These are phyloP conservation scores for Fagus sylvatica DNA, from an alignment of 306 rosid genomes.

Conservation along the genomic window DNA sequence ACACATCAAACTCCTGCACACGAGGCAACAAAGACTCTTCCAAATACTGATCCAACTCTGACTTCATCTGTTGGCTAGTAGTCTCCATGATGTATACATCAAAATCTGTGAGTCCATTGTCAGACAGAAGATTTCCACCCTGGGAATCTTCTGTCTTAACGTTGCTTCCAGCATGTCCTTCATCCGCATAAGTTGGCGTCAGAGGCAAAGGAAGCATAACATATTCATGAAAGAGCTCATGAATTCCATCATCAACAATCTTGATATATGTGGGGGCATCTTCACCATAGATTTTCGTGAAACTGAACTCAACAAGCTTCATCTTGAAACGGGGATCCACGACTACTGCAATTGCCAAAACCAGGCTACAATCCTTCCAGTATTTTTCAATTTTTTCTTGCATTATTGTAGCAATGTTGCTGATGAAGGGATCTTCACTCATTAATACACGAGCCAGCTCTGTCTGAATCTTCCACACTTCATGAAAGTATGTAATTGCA, in stretches of 20 bases:
- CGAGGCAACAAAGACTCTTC: slow-evolving; percentile 88
- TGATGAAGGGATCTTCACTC: slow-evolving; percentile 63
- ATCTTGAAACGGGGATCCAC: slow-evolving; percentile 98
- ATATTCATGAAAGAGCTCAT: slow-evolving; percentile 85
- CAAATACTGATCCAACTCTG: slow-evolving; percentile 87
- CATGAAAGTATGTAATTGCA: slow-evolving; percentile 73
- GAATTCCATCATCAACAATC: slow-evolving; percentile 85
- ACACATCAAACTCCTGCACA: slow-evolving; percentile 73
- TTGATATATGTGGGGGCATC: slow-evolving; percentile 65
- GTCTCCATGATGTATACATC: slow-evolving; percentile 96
- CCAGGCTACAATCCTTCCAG: slow-evolving; percentile 81
- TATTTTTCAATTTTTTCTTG: slow-evolving; percentile 66
- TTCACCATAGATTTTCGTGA: slow-evolving; percentile 75
- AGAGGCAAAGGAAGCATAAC: slow-evolving; percentile 78
- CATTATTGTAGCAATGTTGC: slow-evolving; percentile 55
- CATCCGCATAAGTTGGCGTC: slow-evolving; percentile 78
- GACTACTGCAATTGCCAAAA: slow-evolving; percentile 84
- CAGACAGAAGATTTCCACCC: slow-evolving; percentile 59
- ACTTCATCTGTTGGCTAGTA: slow-evolving; percentile 76
- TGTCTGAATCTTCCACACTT: slow-evolving; percentile 88
- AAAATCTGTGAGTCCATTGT: slow-evolving; percentile 82
- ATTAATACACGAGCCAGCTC: slow-evolving; percentile 58
- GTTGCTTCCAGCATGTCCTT: slow-evolving; percentile 50
- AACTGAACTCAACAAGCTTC: slow-evolving; percentile 96
- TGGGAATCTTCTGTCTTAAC: slow-evolving; percentile 45